Evolutionary conservation across 495 filamentous ascomycete species (phyloP).

Genomic region (Lophiotrema nucula): DNA sequence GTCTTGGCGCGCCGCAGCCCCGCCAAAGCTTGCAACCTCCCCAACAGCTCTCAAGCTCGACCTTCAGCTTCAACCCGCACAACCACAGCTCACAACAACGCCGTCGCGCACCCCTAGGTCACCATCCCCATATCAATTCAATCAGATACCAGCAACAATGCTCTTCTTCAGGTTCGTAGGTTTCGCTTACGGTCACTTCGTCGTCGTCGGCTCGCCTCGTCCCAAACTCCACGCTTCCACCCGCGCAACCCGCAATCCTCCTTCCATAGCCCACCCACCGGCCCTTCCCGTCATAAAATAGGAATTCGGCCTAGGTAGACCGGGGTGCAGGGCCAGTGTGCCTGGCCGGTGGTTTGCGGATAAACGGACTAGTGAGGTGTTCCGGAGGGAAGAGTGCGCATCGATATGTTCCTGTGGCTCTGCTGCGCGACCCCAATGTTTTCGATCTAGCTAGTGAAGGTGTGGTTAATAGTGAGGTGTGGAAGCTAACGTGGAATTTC

Average conservation of each 20-base stretch:
- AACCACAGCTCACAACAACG: not conserved
- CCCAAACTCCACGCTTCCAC: not conserved
- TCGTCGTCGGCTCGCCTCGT: not conserved
- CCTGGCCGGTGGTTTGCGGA: no score
- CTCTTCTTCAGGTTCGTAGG: constrained; percentile 40
- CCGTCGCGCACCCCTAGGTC: not conserved
- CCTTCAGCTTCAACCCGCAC: not conserved
- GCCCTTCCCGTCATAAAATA: no score
- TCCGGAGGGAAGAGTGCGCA: no score
- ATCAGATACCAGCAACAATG: constrained; percentile 22
- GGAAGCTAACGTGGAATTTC: no score
- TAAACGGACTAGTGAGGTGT: no score
- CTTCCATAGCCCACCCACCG: no score
- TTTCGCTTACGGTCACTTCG: not conserved
- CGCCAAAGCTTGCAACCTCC: not conserved
- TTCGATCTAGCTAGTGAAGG: no score
- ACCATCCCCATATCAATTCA: constrained; percentile 4
- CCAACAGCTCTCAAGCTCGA: not conserved
- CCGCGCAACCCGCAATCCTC: no score
- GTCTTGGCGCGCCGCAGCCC: not conserved
- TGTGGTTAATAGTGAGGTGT: not conserved
- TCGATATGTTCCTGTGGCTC: no score
- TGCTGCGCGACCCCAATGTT: no score
- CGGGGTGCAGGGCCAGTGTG: no score
- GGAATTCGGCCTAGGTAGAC: no score